Conservation (phyloP, 1,139 yeast species). For the Geotrichum aggregatum region DNA sequence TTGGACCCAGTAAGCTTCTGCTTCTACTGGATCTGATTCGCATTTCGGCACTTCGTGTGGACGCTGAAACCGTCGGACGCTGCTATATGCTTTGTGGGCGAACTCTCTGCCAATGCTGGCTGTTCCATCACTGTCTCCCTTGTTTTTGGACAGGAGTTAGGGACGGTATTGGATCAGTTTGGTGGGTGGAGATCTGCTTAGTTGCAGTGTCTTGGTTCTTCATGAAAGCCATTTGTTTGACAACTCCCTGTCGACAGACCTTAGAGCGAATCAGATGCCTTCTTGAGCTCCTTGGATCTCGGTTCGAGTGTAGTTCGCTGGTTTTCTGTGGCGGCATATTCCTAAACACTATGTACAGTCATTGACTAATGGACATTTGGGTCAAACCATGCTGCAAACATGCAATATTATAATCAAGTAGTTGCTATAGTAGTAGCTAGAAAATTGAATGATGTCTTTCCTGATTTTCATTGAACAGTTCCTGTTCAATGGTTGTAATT, state of each 20-base stretch:
- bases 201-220: conserved; percentile 9
- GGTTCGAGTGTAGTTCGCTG: conserved; percentile 36
- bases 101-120: conserved; percentile 18
- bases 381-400: conserved; percentile 91
- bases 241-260: conserved; percentile 44
- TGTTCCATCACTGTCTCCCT: conserved; percentile 32
- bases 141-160: conserved; percentile 28
- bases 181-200: conserved; percentile 23
- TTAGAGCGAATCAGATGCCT: conserved; percentile 32
- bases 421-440: too few species aligned
- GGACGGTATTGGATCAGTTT: conserved; percentile 29
- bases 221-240: conserved; percentile 31
- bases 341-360: conserved; percentile 87
- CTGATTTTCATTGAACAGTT: too few species aligned
- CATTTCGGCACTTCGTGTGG: conserved; percentile 36
- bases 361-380: conserved; percentile 79
- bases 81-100: conserved; percentile 7
- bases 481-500: too few species aligned
- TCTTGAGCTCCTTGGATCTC: conserved; percentile 40
- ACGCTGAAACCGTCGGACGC: conserved; percentile 26
- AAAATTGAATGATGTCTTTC: too few species aligned
- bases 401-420: conserved; percentile 28
- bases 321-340: conserved; percentile 65
- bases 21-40: conserved; percentile 18
- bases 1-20: conserved; percentile 19